A percentile compares a stretch with the other conserved stretches of the same genome.
These are phyloP conservation scores for Pythium pyrilobum DNA, from an alignment of 352 stramenopile genomes.

Conservation along the genomic window DNA sequence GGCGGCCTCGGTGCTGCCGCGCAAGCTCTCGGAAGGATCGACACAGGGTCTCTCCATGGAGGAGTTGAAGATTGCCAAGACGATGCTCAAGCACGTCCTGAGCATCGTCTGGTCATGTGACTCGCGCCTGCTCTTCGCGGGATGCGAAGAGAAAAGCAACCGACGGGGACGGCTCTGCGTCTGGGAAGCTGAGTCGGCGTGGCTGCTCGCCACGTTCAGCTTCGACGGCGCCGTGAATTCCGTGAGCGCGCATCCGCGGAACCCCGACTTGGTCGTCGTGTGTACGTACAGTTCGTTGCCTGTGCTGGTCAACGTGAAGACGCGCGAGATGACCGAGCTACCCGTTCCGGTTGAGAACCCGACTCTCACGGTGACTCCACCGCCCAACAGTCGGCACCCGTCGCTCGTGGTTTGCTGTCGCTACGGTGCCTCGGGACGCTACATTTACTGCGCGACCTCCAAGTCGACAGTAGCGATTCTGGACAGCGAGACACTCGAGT, in stretches of 20 bases:
- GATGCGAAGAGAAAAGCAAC: constrained; percentile 64
- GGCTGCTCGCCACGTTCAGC: constrained; percentile 46
- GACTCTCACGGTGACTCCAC: constrained; percentile 39
- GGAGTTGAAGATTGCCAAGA: constrained; percentile 49
- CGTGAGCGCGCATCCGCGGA: constrained; percentile 44
- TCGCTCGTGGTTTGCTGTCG: constrained; percentile 44
- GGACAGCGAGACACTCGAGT: constrained; percentile 38
- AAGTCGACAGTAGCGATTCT: constrained; percentile 63
- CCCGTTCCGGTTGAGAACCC: constrained; percentile 43
- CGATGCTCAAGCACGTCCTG: constrained; percentile 54
- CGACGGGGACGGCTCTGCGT: constrained; percentile 51
- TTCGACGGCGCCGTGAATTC: constrained; percentile 56
- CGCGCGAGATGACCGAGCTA: constrained; percentile 25
- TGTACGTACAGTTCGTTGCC: constrained; percentile 55
- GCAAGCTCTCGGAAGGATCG: constrained; percentile 10
- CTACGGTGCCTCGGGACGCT: constrained; percentile 43
- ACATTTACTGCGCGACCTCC: constrained; percentile 66
- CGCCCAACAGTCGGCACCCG: constrained; percentile 50
- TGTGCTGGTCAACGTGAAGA: constrained; percentile 44
- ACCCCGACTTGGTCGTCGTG: constrained; percentile 51
- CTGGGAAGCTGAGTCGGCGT: constrained; percentile 58
- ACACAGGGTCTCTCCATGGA: constrained; percentile 27
- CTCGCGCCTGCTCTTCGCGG: constrained; percentile 48
- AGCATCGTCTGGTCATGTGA: constrained; percentile 65
- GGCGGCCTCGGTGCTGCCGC: background rate